A percentile compares a stretch with the other conserved stretches of the same genome.
Evolutionary conservation across 2,329 filamentous ascomycete species (phyloP).

Genomic region (Coniella lustricola): DNA sequence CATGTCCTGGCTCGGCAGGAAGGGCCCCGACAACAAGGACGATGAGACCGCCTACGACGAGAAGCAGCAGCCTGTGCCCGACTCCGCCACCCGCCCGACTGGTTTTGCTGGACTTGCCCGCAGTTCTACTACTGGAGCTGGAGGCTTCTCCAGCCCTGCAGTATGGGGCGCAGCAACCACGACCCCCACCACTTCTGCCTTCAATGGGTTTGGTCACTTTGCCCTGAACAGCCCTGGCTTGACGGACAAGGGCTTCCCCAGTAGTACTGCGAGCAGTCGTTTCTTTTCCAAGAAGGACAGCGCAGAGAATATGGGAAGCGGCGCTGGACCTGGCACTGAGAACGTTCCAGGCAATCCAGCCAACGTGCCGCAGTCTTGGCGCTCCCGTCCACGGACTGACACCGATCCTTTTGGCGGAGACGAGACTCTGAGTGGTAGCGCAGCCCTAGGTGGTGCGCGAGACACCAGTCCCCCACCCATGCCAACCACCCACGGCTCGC

Average conservation of each 20-base stretch:
- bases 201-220: conserved; percentile 89
- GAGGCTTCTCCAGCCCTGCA: conserved; percentile 35
- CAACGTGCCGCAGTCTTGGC: conserved; percentile 44
- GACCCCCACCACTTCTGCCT: conserved; percentile 58
- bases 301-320: conserved; percentile 53
- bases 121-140: conserved; percentile 45
- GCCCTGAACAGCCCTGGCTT: conserved; percentile 55
- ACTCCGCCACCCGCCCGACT: conserved; percentile 25
- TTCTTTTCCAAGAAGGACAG: conserved; percentile 51
- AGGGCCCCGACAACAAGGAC: conserved; percentile 47
- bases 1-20: conserved; percentile 47
- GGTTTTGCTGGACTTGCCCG: conserved; percentile 44
- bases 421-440: conserved; percentile 56
- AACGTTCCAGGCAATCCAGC: conserved; percentile 29
- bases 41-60: conserved; percentile 48
- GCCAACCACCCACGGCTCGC: conserved; percentile 17
- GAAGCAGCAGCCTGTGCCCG: conserved; percentile 22
- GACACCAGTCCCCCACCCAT: conserved; percentile 51
- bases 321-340: conserved; percentile 35
- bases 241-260: conserved; percentile 68
- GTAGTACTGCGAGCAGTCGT: conserved; percentile 62
- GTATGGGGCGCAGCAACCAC: conserved; percentile 49
- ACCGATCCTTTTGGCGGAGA: conserved; percentile 71
- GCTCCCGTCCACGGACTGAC: conserved; percentile 58
- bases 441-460: conserved; percentile 67